phyloP scores from a whole-genome alignment of 306 rosid species.

The Hylodesmum podocarpum region DNA sequence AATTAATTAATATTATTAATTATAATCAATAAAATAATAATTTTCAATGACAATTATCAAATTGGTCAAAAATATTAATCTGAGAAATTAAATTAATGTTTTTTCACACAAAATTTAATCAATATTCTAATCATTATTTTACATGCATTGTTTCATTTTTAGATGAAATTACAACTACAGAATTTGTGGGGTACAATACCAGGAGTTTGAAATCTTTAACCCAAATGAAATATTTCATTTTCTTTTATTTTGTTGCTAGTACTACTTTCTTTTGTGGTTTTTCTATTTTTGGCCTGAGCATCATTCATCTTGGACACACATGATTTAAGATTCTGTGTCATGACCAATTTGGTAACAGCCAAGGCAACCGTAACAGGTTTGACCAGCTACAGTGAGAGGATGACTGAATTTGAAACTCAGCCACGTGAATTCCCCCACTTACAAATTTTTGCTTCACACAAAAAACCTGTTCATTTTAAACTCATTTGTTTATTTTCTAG shows the following conservation, averaged over 20 bases:
- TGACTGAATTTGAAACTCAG: slow-evolving; percentile 6
- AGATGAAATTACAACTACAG: not conserved
- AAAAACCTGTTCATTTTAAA: not conserved
- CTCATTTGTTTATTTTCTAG: not conserved
- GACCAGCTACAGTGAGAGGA: slow-evolving; percentile 19
- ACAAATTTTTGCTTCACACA: not conserved
- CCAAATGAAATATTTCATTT: not conserved
- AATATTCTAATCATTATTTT: not conserved
- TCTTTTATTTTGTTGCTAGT: not conserved
- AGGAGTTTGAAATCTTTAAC: not conserved
- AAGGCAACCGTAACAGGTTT: slow-evolving; percentile 19
- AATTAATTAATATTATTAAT: not conserved
- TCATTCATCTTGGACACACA: slow-evolving; percentile 21
- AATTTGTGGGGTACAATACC: not conserved
- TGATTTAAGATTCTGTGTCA: slow-evolving; percentile 38
- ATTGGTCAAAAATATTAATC: not conserved
- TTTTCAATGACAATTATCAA: not conserved
- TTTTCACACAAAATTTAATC: not conserved
- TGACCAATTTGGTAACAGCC: not conserved
- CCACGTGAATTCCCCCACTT: slow-evolving; percentile 23
- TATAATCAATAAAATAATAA: not conserved
- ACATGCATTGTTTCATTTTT: not conserved
- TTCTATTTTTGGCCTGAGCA: slow-evolving; percentile 31
- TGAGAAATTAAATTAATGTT: not conserved
- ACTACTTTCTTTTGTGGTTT: not conserved